Conservation (phyloP, 768 basidiomycete genomes). For the Paxillus involutus region DNA sequence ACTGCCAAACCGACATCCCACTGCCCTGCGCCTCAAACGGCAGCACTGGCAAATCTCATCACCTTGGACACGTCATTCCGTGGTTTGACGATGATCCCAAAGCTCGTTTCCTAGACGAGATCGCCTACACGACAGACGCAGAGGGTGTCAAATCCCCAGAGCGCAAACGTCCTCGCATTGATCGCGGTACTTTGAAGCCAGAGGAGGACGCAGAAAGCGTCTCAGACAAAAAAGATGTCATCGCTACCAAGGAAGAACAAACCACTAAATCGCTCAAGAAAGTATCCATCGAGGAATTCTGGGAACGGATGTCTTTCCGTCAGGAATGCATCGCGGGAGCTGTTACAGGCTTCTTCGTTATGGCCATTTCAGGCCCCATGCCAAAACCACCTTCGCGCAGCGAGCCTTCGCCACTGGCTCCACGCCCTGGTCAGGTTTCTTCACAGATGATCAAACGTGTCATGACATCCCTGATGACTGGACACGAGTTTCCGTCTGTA, state of each 20-base stretch:
- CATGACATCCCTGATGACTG: slow-evolving; percentile 62
- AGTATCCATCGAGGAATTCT: slow-evolving; percentile 80
- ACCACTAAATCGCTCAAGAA: slow-evolving; percentile 54
- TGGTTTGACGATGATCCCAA: slow-evolving; percentile 98
- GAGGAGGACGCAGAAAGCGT: slow-evolving; percentile 28
- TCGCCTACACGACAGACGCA: slow-evolving; percentile 69
- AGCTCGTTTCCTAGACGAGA: slow-evolving; percentile 88
- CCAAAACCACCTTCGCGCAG: slow-evolving; percentile 12
- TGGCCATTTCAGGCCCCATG: slow-evolving; percentile 43
- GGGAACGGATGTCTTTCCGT: slow-evolving; percentile 95
- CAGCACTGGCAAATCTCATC: slow-evolving; percentile 21
- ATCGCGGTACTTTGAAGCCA: background rate
- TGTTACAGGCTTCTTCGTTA: slow-evolving; percentile 90
- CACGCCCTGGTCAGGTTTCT: slow-evolving; percentile 62
- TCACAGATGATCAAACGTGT: slow-evolving; percentile 69
- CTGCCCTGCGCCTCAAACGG: slow-evolving; percentile 47
- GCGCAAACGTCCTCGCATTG: slow-evolving; percentile 53
- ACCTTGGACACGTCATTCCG: slow-evolving; percentile 77
- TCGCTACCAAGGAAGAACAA: slow-evolving; percentile 31
- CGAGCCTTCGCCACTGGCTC: slow-evolving; percentile 44
- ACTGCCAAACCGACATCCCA: slow-evolving; percentile 43
- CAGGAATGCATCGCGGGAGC: slow-evolving; percentile 93
- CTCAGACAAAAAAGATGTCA: slow-evolving; percentile 26
- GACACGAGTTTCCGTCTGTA: slow-evolving; percentile 73
- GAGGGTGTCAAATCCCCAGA: slow-evolving; percentile 59